A percentile compares a stretch with the other conserved stretches of the same genome.
phyloP scores from a whole-genome alignment of 352 stramenopile species.

The Globisporangium orthogonon region DNA sequence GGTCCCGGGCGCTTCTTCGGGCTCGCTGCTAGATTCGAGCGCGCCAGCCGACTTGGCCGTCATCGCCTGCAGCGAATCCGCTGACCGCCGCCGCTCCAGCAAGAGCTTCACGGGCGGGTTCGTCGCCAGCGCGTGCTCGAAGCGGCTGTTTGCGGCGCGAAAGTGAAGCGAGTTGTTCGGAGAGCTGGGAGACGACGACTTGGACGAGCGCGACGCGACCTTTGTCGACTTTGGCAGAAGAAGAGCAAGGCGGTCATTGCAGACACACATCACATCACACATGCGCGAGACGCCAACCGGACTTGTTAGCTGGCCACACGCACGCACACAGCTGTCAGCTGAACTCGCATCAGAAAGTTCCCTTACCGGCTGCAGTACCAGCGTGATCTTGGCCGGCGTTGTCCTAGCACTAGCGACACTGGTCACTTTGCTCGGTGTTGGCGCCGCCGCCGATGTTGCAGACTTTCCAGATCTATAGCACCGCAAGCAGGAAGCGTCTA shows the following conservation, averaged over 20 bases:
- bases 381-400: slow-evolving; percentile 9
- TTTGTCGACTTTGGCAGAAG: slow-evolving; percentile 1
- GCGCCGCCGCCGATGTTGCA: background rate
- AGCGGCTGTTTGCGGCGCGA: slow-evolving; percentile 6
- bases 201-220: background rate
- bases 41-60: background rate
- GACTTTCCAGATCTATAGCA: background rate
- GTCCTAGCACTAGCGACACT: background rate
- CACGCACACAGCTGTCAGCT: background rate
- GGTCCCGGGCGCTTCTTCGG: background rate
- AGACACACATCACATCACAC: background rate
- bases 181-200: background rate
- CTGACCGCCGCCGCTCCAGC: slow-evolving; percentile 33
- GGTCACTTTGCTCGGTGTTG: background rate
- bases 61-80: slow-evolving; percentile 12
- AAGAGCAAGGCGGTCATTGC: background rate
- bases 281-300: background rate
- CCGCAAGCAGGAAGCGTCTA: background rate
- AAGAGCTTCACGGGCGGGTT: slow-evolving; percentile 65
- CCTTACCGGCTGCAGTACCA: slow-evolving; percentile 14
- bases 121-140: slow-evolving; percentile 16
- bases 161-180: background rate
- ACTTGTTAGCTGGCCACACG: background rate
- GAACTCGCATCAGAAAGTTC: background rate
- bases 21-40: background rate